These are phyloP conservation scores for Tricholoma matsutake DNA, from an alignment of 768 basidiomycete genomes.

Conservation along the genomic window DNA sequence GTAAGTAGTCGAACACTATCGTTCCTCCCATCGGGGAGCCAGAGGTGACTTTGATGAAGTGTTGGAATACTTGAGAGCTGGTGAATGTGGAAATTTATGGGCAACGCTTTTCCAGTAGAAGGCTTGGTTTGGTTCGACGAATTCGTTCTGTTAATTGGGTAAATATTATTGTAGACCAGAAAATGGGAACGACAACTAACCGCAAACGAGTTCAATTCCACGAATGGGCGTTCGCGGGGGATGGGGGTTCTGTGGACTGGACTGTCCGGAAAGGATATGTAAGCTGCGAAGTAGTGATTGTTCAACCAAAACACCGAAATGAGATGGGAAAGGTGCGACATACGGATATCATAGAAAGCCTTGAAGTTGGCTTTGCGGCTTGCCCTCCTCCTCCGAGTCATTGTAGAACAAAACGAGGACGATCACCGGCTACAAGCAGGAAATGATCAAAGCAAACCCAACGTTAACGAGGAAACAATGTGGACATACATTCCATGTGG, in stretches of 20 bases:
- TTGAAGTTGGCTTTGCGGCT: slow-evolving; percentile 41
- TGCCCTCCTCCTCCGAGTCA: slow-evolving; percentile 47
- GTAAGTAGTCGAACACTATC: slow-evolving; percentile 42
- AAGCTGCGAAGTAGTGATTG: background rate
- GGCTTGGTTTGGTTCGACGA: slow-evolving; percentile 32
- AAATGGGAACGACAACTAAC: slow-evolving; percentile 19
- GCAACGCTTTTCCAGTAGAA: slow-evolving; percentile 42
- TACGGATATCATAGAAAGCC: slow-evolving; percentile 43
- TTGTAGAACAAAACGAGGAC: slow-evolving; percentile 43
- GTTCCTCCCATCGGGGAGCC: slow-evolving; percentile 7
- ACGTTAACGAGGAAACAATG: background rate
- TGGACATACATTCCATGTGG: slow-evolving; percentile 31
- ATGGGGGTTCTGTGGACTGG: slow-evolving; percentile 27
- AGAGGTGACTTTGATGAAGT: slow-evolving; percentile 2
- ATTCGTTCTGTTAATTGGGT: slow-evolving; percentile 35
- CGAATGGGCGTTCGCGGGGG: slow-evolving; percentile 45
- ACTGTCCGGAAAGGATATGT: slow-evolving; percentile 34
- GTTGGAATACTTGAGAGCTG: slow-evolving; percentile 25
- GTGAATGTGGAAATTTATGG: slow-evolving; percentile 27
- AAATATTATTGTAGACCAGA: background rate
- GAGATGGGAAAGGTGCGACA: slow-evolving; percentile 1
- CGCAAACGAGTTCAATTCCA: slow-evolving; percentile 39
- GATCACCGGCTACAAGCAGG: slow-evolving; percentile 34
- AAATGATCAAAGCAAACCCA: background rate
- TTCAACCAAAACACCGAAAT: background rate